Evolutionary conservation across 352 stramenopile species (phyloP).

Genomic region (Aphanomyces astaci): DNA sequence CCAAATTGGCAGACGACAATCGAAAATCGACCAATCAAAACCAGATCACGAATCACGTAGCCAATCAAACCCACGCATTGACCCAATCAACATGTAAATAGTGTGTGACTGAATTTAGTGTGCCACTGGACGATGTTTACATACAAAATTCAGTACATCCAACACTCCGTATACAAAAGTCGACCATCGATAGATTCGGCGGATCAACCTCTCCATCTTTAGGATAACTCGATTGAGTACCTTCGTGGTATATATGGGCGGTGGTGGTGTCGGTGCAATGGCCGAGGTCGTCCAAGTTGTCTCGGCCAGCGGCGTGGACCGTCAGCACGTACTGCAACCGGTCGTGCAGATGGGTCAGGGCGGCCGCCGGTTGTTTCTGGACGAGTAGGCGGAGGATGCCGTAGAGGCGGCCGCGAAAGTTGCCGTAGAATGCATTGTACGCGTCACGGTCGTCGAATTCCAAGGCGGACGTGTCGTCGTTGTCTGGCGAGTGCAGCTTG

Average conservation of each 20-base stretch:
- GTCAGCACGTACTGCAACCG: slow-evolving; percentile 46
- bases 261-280: slow-evolving; percentile 57
- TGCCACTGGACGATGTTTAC: too few species aligned
- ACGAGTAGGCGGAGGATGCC: slow-evolving; percentile 61
- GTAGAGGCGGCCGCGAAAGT: slow-evolving; percentile 73
- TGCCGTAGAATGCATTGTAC: slow-evolving; percentile 66
- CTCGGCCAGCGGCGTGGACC: slow-evolving; percentile 37
- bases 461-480: slow-evolving; percentile 33
- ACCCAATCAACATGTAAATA: too few species aligned
- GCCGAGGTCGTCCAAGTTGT: slow-evolving; percentile 40
- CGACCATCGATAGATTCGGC: not conserved
- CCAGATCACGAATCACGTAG: too few species aligned
- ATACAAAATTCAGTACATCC: too few species aligned
- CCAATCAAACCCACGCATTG: too few species aligned
- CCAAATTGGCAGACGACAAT: too few species aligned
- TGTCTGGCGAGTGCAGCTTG: slow-evolving; percentile 58
- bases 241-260: slow-evolving; percentile 69
- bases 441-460: slow-evolving; percentile 72
- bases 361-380: slow-evolving; percentile 38
- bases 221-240: not conserved
- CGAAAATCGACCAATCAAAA: too few species aligned
- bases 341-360: slow-evolving; percentile 52
- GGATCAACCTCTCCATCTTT: not conserved
- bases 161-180: too few species aligned
- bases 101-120: too few species aligned